phyloP scores from a whole-genome alignment of 139 green algal species.

The Desmodesmus armatus region DNA sequence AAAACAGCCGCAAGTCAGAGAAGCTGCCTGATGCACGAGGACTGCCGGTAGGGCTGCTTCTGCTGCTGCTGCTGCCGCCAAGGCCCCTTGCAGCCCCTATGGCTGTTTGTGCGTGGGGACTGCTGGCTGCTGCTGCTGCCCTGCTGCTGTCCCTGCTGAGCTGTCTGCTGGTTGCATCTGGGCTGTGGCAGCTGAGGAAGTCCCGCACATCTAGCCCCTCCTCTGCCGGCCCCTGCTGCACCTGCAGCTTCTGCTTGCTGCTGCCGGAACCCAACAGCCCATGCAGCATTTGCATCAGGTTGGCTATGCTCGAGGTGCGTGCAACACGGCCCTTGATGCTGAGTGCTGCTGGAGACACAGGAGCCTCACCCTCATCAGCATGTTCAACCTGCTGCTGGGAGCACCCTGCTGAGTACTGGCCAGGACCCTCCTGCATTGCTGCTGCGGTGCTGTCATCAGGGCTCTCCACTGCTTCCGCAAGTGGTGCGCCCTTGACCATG shows the following conservation, averaged over 20 bases:
- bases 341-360: too few relatives aligned
- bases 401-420: too few relatives aligned
- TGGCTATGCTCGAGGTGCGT: too few relatives aligned
- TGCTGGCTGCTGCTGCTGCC: conserved; percentile 9
- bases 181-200: conserved; percentile 13
- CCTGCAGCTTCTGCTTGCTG: conserved; percentile 18
- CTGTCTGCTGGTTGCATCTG: neutral
- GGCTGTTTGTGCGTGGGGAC: neutral
- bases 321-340: too few relatives aligned
- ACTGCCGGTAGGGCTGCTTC: neutral
- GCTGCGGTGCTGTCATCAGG: neutral
- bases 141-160: neutral
- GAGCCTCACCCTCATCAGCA: too few relatives aligned
- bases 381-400: too few relatives aligned
- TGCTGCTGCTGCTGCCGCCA: neutral
- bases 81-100: neutral
- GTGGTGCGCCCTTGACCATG: too few relatives aligned
- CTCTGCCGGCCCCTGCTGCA: neutral
- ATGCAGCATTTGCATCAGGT: too few relatives aligned
- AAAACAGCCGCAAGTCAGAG: too few relatives aligned
- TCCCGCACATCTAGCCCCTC: neutral
- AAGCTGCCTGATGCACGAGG: neutral
- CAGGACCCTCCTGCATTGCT: neutral
- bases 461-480: too few relatives aligned
- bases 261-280: too few relatives aligned